These are phyloP conservation scores for Dalbergia cultrata DNA, from an alignment of 306 rosid genomes.

Conservation along the genomic window DNA sequence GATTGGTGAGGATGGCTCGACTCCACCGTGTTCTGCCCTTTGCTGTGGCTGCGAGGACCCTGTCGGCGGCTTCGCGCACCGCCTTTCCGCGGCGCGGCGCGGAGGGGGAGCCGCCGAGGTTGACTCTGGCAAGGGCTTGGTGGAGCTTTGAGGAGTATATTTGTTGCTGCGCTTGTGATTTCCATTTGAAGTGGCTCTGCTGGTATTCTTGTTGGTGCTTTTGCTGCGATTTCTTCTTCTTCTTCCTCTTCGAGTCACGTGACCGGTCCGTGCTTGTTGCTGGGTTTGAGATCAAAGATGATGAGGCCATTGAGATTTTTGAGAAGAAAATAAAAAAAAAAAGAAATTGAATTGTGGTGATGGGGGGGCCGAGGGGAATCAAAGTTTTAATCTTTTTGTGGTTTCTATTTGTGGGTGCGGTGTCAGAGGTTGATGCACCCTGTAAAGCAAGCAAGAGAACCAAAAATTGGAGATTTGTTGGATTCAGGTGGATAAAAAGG, in stretches of 20 bases:
- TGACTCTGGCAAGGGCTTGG: conserved; percentile 70
- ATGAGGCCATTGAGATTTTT: conserved; percentile 56
- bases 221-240: conserved; percentile 66
- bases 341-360: not conserved
- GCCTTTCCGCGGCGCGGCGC: conserved; percentile 63
- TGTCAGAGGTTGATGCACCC: not conserved
- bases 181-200: conserved; percentile 67
- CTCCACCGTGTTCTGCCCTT: conserved; percentile 94
- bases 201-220: conserved; percentile 51
- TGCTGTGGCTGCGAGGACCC: conserved; percentile 82
- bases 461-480: not conserved
- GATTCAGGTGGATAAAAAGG: conserved; percentile 33
- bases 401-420: conserved; percentile 7
- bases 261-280: conserved; percentile 59
- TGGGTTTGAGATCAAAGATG: conserved; percentile 61
- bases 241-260: conserved; percentile 66
- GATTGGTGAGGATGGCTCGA: conserved; percentile 74
- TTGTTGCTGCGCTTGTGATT: conserved; percentile 81
- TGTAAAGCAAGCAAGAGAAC: not conserved
- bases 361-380: not conserved
- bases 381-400: not conserved
- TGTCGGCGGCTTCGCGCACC: conserved; percentile 85
- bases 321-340: not conserved
- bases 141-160: conserved; percentile 77
- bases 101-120: conserved; percentile 32